These are phyloP conservation scores for Fonsecaea pedrosoi DNA, from an alignment of 2,329 filamentous ascomycete genomes.

Conservation along the genomic window DNA sequence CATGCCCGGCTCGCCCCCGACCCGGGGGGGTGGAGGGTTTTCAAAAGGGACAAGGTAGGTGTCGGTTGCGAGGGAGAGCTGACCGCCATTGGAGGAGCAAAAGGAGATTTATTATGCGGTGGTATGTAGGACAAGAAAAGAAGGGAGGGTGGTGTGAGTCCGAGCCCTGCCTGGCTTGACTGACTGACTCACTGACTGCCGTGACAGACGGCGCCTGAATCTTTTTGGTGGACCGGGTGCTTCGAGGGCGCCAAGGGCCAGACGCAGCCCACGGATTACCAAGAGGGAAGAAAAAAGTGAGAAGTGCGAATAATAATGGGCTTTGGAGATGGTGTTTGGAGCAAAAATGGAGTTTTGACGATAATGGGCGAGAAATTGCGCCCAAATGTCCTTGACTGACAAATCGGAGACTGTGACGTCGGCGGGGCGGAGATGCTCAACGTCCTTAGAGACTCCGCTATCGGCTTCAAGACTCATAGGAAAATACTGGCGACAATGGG, in stretches of 20 bases:
- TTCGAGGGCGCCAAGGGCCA: background rate
- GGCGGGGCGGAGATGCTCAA: constrained; percentile 15
- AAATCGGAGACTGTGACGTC: constrained; percentile 5
- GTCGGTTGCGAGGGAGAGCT: constrained; percentile 10
- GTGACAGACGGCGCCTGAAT: background rate
- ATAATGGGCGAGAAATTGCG: background rate
- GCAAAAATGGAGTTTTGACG: background rate
- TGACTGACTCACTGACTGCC: too few relatives aligned
- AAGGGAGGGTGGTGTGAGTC: background rate
- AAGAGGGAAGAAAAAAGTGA: background rate
- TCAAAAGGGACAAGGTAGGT: constrained; percentile 29
- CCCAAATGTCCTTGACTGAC: background rate
- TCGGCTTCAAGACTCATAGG: background rate
- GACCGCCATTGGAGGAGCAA: constrained; percentile 20
- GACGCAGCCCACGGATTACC: background rate
- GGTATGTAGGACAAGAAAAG: background rate
- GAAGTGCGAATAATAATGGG: background rate
- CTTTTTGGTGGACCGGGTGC: background rate
- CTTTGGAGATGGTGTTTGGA: background rate
- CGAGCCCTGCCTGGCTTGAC: background rate
- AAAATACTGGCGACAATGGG: too few relatives aligned
- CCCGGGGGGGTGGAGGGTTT: constrained; percentile 37
- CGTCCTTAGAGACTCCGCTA: background rate
- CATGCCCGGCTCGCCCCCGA: constrained; percentile 68
- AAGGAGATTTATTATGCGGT: background rate